Conservation (phyloP, 495 filamentous ascomycete species). For the Thermothielavioides terrestris region DNA sequence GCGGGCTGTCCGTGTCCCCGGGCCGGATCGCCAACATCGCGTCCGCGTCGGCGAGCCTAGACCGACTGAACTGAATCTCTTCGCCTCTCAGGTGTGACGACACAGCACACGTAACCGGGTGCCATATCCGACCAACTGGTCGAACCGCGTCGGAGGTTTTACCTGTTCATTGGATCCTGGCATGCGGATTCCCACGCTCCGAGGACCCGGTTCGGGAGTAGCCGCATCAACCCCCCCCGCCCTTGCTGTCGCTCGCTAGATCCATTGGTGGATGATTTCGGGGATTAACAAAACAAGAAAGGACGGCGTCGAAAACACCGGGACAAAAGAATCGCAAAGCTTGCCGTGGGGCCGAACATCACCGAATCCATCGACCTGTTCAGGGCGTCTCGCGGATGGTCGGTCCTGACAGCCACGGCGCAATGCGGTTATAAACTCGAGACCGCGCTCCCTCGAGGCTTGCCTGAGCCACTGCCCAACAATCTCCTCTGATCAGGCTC, state of each 20-base stretch:
- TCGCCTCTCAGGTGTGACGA: too few relatives aligned
- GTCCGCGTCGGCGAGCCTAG: too few relatives aligned
- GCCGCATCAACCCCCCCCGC: not conserved
- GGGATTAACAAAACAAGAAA: not conserved
- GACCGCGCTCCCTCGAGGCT: not conserved
- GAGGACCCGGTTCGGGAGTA: not conserved
- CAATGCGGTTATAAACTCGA: not conserved
- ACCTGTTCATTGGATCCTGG: not conserved
- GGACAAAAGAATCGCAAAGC: not conserved
- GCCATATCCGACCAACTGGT: not conserved
- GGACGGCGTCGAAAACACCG: not conserved
- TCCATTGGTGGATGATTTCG: not conserved
- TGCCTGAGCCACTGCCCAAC: not conserved
- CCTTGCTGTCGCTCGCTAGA: not conserved
- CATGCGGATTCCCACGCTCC: not conserved
- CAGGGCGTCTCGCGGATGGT: not conserved
- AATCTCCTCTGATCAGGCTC: not conserved
- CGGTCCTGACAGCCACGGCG: not conserved
- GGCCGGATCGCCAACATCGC: too few relatives aligned
- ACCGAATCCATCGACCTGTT: not conserved
- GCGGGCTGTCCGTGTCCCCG: too few relatives aligned
- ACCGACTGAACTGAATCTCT: too few relatives aligned
- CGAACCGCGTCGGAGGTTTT: not conserved
- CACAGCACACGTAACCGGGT: not conserved
- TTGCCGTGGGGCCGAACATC: not conserved